Base-by-base conservation (phyloP, 768 basidiomycete species). In the Asterophora lycoperdoides region DNA sequence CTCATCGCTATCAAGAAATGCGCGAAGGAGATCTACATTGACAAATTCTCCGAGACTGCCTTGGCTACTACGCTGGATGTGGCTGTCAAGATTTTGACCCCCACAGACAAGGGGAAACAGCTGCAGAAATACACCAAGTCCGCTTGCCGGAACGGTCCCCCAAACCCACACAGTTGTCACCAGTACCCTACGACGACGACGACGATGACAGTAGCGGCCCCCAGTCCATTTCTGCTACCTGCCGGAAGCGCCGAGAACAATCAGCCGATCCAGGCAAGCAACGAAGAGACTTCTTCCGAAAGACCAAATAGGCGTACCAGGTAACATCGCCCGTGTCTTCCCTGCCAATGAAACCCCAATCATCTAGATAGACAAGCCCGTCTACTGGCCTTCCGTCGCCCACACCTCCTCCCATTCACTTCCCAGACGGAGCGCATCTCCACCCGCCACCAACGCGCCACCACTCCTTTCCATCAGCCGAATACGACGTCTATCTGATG, bases 401-500 rank as follows among this genome's bases (percentile, higher is more conserved):
- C n/a, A n/a, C n/a, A n/a, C 15, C 46, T 10, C n/a, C 43, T 14
- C 19, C 23, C 23, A 3, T 23, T 23, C 23, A 23, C 3, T 23
- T n/a, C n/a, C n/a, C n/a, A n/a, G n/a, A n/a, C n/a, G n/a, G n/a
- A n/a, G n/a, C n/a, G 36, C 58, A 18, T 29, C 30, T 9, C 53
- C 54, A 6, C 2, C 43, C 4, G 51, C n/a, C n/a, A n/a, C n/a
- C n/a, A n/a, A n/a, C n/a, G n/a, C n/a, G n/a, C n/a, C n/a, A n/a
- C n/a, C n/a, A n/a, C n/a, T n/a, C n/a, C n/a, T n/a, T n/a, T n/a
- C n/a, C n/a, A n/a, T n/a, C n/a, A 62, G 53, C 18, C 66, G 68
- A 9, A 74, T 74, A 50, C 69, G 74, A 29, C 62, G 67, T 4
- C 40, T 70, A 10, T 75, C 73, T 1, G 67, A 71, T 9, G 47